Percentiles rank a stretch among this genome's conserved stretches.
These are phyloP conservation scores for Penicillium soppii DNA, from an alignment of 495 filamentous ascomycete genomes.

Conservation along the genomic window DNA sequence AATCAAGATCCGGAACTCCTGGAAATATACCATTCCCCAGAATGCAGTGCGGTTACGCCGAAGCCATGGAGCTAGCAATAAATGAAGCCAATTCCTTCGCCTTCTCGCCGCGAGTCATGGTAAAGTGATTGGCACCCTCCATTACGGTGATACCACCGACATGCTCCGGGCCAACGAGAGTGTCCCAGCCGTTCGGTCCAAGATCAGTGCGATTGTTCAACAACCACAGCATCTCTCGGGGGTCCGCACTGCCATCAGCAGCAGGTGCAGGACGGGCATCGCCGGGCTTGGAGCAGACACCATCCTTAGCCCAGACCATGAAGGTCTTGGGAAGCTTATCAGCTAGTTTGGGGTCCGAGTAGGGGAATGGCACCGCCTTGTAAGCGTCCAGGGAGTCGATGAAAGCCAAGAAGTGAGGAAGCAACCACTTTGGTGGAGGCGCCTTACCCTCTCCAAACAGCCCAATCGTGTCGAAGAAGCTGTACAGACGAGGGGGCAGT, in stretches of 20 bases:
- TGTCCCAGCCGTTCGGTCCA: slow-evolving; percentile 77
- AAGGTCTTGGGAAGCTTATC: slow-evolving; percentile 57
- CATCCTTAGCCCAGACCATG: slow-evolving; percentile 78
- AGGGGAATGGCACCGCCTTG: slow-evolving; percentile 48
- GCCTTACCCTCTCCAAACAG: slow-evolving; percentile 70
- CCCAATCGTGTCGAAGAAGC: slow-evolving; percentile 76
- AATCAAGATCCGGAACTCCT: neutral
- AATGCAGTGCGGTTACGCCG: slow-evolving; percentile 12
- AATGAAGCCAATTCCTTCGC: slow-evolving; percentile 37
- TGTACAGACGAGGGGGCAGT: slow-evolving; percentile 71
- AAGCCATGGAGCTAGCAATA: slow-evolving; percentile 27
- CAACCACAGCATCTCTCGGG: slow-evolving; percentile 69
- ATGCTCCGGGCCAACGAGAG: slow-evolving; percentile 64
- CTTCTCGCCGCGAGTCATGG: slow-evolving; percentile 40
- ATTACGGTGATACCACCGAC: slow-evolving; percentile 57
- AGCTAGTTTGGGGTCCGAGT: slow-evolving; percentile 40
- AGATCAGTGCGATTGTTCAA: slow-evolving; percentile 78
- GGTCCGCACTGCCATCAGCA: slow-evolving; percentile 54
- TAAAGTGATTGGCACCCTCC: slow-evolving; percentile 43
- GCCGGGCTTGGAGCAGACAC: slow-evolving; percentile 68
- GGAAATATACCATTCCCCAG: neutral
- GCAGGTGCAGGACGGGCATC: slow-evolving; percentile 71
- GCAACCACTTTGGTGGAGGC: slow-evolving; percentile 73
- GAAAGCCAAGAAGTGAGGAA: slow-evolving; percentile 79
- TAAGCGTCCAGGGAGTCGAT: slow-evolving; percentile 75